phyloP scores from a whole-genome alignment of 225 moss, liverwort and hornwort species.

The Rhytidiadelphus loreus region DNA sequence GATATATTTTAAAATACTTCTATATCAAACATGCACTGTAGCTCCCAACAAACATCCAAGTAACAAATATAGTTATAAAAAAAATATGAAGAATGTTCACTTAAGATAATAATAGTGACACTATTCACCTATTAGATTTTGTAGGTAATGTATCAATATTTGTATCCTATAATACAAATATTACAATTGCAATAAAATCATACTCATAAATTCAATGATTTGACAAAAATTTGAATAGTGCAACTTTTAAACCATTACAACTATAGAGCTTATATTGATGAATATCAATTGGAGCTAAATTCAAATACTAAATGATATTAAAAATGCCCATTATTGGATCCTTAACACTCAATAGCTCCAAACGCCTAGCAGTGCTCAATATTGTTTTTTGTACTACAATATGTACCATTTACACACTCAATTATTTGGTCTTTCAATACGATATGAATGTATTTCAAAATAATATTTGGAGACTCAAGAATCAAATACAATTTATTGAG shows the following conservation, averaged over 20 bases:
- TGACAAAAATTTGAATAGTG: too few relatives aligned
- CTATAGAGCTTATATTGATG: not conserved
- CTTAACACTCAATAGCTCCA: not conserved
- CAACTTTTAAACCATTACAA: not conserved
- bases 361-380: not conserved
- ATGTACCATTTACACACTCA: not conserved
- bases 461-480: not conserved
- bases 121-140: not conserved
- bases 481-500: not conserved
- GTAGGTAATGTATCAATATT: not conserved
- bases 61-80: not conserved
- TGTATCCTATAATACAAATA: not conserved
- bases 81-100: not conserved
- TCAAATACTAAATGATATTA: not conserved
- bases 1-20: not conserved
- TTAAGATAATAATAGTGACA: fast-evolving
- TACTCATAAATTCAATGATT: not conserved
- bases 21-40: not conserved
- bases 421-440: not conserved
- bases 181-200: not conserved
- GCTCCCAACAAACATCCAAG: fast-evolving
- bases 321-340: not conserved
- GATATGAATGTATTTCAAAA: not conserved
- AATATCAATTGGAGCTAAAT: not conserved
- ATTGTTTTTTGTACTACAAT: not conserved